A percentile compares a stretch with the other conserved stretches of the same genome.
Conservation (phyloP, 225 moss, liverwort and hornwort genomes). For the Asterella californica region DNA sequence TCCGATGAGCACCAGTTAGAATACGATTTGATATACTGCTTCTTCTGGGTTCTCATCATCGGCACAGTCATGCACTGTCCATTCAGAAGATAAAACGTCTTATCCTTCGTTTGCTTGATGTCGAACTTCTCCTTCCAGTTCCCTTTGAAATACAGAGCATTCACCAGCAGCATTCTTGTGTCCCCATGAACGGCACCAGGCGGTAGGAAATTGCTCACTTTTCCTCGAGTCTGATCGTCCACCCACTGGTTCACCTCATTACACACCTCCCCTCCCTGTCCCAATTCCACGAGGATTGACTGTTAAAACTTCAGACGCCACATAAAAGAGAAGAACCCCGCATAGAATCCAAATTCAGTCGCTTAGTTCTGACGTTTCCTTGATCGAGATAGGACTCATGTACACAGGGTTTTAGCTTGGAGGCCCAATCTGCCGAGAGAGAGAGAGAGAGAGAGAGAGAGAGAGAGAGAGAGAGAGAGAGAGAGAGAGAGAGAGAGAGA, state of each 20-base stretch:
- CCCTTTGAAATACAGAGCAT: constrained; percentile 90
- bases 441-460: neutral
- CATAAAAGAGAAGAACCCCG: neutral
- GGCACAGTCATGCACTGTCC: constrained; percentile 76
- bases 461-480: neutral
- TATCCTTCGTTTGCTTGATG: constrained; percentile 53
- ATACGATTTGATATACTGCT: constrained; percentile 62
- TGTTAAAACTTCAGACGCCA: neutral
- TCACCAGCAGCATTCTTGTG: constrained; percentile 71
- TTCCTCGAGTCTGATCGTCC: constrained; percentile 66
- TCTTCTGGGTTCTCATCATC: constrained; percentile 71
- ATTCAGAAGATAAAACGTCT: constrained; percentile 71
- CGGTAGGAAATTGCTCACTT: constrained; percentile 63
- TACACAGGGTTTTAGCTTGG: constrained; percentile 3
- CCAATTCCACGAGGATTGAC: neutral
- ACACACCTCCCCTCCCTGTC: constrained; percentile 62
- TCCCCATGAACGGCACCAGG: constrained; percentile 49
- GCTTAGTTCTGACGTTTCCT: neutral
- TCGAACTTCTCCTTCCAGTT: constrained; percentile 88
- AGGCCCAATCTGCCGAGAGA: no score
- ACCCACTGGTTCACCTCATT: constrained; percentile 76
- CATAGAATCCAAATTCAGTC: neutral
- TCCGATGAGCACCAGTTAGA: constrained; percentile 40
- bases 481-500: neutral
- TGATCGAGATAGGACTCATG: no score